Evolutionary conservation across 768 basidiomycete genomes (phyloP).

Genomic region (Russula olivacea): DNA sequence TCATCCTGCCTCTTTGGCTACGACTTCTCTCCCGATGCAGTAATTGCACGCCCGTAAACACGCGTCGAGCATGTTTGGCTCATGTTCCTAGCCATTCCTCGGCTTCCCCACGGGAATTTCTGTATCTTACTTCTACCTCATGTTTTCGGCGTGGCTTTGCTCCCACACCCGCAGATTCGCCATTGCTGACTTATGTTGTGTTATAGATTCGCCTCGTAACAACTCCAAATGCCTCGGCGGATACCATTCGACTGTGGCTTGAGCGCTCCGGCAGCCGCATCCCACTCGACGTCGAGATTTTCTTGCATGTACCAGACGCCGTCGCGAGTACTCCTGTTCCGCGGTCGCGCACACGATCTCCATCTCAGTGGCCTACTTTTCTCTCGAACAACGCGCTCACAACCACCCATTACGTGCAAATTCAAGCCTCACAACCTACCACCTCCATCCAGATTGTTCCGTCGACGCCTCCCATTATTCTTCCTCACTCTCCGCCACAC

Average conservation of each 20-base stretch:
- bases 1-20: conserved; percentile 11
- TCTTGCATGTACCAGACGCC: conserved; percentile 44
- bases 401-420: conserved; percentile 27
- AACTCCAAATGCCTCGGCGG: conserved; percentile 61
- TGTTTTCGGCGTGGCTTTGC: conserved; percentile 20
- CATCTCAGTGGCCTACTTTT: conserved; percentile 27
- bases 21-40: conserved; percentile 20
- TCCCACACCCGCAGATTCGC: conserved; percentile 22
- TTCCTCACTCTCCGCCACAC: conserved; percentile 25
- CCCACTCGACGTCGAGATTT: conserved; percentile 77
- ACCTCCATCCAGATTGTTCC: conserved; percentile 27
- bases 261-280: conserved; percentile 67
- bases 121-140: conserved; percentile 17
- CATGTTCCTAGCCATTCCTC: conserved; percentile 13
- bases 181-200: conserved; percentile 14
- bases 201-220: conserved; percentile 67
- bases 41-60: conserved; percentile 12
- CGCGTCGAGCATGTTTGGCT: conserved; percentile 13
- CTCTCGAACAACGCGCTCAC: conserved; percentile 25
- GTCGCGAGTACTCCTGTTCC: conserved; percentile 21
- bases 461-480: conserved; percentile 18
- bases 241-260: conserved; percentile 77
- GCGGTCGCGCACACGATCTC: conserved; percentile 24
- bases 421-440: conserved; percentile 22
- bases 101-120: conserved; percentile 12